Conservation (phyloP, 2,329 filamentous ascomycete species). For the Ceratocystis huliohia region DNA sequence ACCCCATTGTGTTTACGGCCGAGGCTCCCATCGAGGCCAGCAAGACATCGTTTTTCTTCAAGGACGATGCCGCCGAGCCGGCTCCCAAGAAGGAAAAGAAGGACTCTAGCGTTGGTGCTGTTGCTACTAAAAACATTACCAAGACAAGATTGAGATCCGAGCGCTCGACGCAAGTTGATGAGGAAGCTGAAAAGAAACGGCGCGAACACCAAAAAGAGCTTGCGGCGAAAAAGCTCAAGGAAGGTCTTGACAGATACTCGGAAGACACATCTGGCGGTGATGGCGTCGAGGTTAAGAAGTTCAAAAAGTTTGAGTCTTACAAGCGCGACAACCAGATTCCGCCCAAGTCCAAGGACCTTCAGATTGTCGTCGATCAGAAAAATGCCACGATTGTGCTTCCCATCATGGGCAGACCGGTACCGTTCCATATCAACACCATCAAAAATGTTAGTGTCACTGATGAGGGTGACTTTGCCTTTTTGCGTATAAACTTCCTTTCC, state of each 20-base stretch:
- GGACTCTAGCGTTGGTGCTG: constrained; percentile 67
- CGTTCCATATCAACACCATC: constrained; percentile 95
- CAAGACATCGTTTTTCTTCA: constrained; percentile 96
- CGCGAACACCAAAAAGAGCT: constrained; percentile 86
- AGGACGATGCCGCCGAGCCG: constrained; percentile 79
- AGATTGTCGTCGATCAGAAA: constrained; percentile 83
- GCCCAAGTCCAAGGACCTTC: constrained; percentile 64
- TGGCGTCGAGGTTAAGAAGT: constrained; percentile 89
- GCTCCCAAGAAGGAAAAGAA: constrained; percentile 85
- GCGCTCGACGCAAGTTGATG: constrained; percentile 73
- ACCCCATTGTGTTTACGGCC: constrained; percentile 81
- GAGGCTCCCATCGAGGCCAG: constrained; percentile 86
- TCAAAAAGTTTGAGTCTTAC: constrained; percentile 98
- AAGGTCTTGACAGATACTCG: constrained; percentile 73
- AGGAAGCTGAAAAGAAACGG: constrained; percentile 76
- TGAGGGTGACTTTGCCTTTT: constrained; percentile 83
- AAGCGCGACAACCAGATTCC: constrained; percentile 95
- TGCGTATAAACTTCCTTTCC: constrained; percentile 94
- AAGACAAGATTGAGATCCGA: constrained; percentile 86
- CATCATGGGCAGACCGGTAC: constrained; percentile 93
- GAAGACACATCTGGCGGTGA: constrained; percentile 76
- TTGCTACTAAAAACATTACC: constrained; percentile 90
- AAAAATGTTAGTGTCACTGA: constrained; percentile 98
- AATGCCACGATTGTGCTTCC: constrained; percentile 83
- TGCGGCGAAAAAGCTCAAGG: constrained; percentile 74